These are phyloP conservation scores for Luzula sylvatica DNA, from an alignment of 176 grass and related monocot genomes.

Conservation along the genomic window DNA sequence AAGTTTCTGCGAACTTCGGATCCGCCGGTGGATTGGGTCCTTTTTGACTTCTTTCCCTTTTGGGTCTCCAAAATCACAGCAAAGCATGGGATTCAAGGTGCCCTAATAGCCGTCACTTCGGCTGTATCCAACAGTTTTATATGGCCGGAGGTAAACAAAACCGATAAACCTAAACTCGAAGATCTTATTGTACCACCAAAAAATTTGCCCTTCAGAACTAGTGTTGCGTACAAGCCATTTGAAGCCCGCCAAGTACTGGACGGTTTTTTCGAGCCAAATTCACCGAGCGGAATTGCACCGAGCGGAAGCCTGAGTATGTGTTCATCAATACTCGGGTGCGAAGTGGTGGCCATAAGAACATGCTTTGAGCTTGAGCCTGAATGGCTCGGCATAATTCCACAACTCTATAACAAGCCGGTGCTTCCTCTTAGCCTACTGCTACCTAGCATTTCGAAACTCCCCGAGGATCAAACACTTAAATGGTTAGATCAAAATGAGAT, in stretches of 20 bases:
- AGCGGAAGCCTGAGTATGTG: neutral
- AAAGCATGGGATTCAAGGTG: neutral
- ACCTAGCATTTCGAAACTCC: neutral
- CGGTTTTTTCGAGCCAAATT: neutral
- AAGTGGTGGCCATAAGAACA: neutral
- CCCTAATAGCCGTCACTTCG: neutral
- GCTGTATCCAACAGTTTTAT: neutral
- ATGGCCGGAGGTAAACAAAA: neutral
- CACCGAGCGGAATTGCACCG: neutral
- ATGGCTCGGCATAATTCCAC: neutral
- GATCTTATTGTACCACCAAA: neutral
- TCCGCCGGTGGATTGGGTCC: neutral
- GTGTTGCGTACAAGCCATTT: too few relatives aligned
- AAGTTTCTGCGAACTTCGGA: neutral
- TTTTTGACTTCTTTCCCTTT: neutral
- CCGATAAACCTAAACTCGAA: neutral
- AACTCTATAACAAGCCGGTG: neutral
- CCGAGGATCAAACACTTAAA: neutral
- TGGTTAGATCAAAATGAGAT: constrained; percentile 1
- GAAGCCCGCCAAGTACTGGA: neutral
- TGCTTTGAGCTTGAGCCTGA: neutral
- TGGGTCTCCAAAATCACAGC: constrained; percentile 1
- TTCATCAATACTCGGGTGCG: neutral
- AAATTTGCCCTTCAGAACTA: neutral
- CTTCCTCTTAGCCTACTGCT: neutral